These are phyloP conservation scores for Claviceps maximensis DNA, from an alignment of 2,329 filamentous ascomycete genomes.

Conservation along the genomic window DNA sequence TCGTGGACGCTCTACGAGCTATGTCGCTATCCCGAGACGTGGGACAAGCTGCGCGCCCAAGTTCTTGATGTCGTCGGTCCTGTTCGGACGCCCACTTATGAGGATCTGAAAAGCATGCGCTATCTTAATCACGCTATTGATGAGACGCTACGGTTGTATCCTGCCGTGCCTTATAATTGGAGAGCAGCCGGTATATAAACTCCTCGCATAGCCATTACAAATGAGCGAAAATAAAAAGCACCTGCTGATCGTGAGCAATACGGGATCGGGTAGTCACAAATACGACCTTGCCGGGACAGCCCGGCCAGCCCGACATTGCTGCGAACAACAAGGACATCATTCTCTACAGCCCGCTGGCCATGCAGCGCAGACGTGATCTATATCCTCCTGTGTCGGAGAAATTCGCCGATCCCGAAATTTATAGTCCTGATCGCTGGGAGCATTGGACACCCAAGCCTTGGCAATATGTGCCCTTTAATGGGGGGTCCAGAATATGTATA, in stretches of 20 bases:
- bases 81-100: conserved; percentile 53
- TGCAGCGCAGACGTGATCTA: conserved; percentile 57
- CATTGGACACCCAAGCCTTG: conserved; percentile 51
- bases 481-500: conserved; percentile 60
- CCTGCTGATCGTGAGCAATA: conserved; percentile 36
- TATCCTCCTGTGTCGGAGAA: conserved; percentile 38
- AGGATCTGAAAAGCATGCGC: conserved; percentile 75
- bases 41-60: conserved; percentile 59
- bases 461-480: conserved; percentile 66
- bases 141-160: conserved; percentile 67
- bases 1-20: conserved; percentile 78
- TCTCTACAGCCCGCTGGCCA: conserved; percentile 52
- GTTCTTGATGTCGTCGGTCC: conserved; percentile 55
- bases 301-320: conserved; percentile 47
- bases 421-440: conserved; percentile 55
- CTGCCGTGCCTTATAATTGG: conserved; percentile 68
- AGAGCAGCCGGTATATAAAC: conserved; percentile 4
- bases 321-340: conserved; percentile 53
- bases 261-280: conserved; percentile 48
- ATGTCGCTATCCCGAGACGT: conserved; percentile 52
- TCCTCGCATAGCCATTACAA: neutral
- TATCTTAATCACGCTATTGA: conserved; percentile 63
- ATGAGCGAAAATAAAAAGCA: neutral
- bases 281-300: conserved; percentile 57
- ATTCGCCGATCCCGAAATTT: conserved; percentile 38